phyloP scores from a whole-genome alignment of 345 rosid genomes.

The Pistacia atlantica region DNA sequence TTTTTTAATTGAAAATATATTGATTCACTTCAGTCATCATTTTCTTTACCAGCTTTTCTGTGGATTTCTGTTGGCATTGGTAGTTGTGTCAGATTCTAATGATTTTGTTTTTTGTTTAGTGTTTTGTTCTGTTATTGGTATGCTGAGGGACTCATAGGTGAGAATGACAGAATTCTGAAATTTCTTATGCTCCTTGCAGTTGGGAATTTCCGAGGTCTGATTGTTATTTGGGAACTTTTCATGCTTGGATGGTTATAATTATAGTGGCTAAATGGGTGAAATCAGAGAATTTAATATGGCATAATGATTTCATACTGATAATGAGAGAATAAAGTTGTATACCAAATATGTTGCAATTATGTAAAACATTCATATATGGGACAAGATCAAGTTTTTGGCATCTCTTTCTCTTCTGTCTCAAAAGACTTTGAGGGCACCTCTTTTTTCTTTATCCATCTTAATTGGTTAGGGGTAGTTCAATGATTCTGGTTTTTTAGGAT shows the following conservation, averaged over 20 bases:
- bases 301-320: not conserved
- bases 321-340: not conserved
- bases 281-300: not conserved
- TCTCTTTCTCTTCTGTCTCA: too few relatives aligned
- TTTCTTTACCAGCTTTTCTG: not conserved
- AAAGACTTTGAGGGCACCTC: too few relatives aligned
- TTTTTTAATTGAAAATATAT: too few relatives aligned
- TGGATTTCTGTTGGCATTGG: not conserved
- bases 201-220: not conserved
- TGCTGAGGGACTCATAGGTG: not conserved
- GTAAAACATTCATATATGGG: not conserved
- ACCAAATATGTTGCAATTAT: not conserved
- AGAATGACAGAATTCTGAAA: not conserved
- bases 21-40: not conserved
- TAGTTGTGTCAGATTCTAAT: conserved; percentile 2
- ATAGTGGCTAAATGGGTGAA: not conserved
- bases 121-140: not conserved
- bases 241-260: not conserved
- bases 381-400: too few relatives aligned
- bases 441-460: too few relatives aligned
- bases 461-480: too few relatives aligned
- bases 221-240: not conserved
- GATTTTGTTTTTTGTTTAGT: not conserved
- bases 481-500: too few relatives aligned
- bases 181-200: not conserved